Evolutionary conservation across 768 basidiomycete genomes (phyloP), one percentile per base, ranked within the genome.

Genomic region (Albatrellus ellisii): DNA sequence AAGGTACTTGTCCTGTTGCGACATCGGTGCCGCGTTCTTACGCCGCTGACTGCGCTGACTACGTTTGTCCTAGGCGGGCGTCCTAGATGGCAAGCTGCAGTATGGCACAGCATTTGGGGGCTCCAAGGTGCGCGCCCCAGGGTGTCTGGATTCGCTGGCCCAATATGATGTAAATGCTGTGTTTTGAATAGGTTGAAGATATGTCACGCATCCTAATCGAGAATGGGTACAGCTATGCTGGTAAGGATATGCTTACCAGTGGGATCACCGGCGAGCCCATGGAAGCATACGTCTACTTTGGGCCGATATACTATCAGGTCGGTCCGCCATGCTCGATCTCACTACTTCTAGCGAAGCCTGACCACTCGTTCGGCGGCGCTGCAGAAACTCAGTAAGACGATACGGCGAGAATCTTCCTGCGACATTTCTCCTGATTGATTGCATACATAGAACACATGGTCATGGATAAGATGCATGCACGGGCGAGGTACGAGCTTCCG

Each of bases 401-500:
- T 20, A 24, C 37, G 12, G 27, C 21, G 37, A 25, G 18, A 6
- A 27, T 36, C 26, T 28, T 14, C 22, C 22, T 35, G 14, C 32
- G 34, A 38, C 24, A 28, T n/a, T n/a, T n/a, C n/a, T n/a, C n/a
- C 44, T 54, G 33, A 52, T 10, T 47, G 39, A 42, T 24, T 4
- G 31, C 9, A 28, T 38, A 14, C 39, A 29, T 51, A 85, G 79
- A 92, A 67, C 92, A 94, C 65, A 98, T 98, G 94, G 94, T 98
- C 39, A 85, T 97, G 81, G 95, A 99, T 70, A 99, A 99, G 70
- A 99, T 99, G 95, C 95, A 99, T 54, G 95, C 95, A 50, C 81
- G 95, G 44, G 91, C 95, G 39, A 82, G 89, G 88, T 81, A 59
- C 53, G 69, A 54, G 39, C 42, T 39, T 27, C 21, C 20, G 29